These are phyloP conservation scores for Chrysochromulina tobinii DNA, from an alignment of 78 protist species.

Conservation along the genomic window DNA sequence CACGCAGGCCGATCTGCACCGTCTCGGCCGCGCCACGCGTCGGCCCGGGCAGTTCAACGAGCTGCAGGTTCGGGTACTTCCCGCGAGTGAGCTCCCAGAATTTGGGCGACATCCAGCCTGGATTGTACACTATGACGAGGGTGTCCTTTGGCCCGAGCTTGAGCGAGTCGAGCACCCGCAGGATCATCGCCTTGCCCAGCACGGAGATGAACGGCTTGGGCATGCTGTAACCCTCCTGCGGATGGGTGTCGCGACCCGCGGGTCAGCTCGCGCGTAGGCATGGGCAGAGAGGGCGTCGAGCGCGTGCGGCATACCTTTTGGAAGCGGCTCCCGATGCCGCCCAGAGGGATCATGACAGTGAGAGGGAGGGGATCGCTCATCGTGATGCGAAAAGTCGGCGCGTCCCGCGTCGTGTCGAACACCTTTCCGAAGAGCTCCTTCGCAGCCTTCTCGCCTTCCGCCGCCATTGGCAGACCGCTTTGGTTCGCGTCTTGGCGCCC, in stretches of 20 bases:
- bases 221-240: background rate
- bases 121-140: conserved; percentile 16
- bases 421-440: no score
- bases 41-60: conserved; percentile 21
- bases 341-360: background rate
- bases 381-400: no score
- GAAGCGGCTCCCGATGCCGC: conserved; percentile 14
- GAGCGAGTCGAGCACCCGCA: background rate
- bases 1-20: background rate
- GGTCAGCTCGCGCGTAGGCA: no score
- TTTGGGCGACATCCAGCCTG: background rate
- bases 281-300: background rate
- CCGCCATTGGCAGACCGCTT: no score
- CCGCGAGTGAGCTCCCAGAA: background rate
- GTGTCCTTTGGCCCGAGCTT: background rate
- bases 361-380: no score
- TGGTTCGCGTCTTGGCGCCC: no score
- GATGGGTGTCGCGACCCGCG: background rate
- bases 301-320: background rate
- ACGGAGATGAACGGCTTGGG: conserved; percentile 14
- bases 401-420: no score
- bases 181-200: conserved; percentile 20
- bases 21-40: conserved; percentile 35
- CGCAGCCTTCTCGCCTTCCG: no score
- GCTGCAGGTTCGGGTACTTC: background rate